These are phyloP conservation scores for Castanea sativa DNA, from an alignment of 306 rosid genomes.

Conservation along the genomic window DNA sequence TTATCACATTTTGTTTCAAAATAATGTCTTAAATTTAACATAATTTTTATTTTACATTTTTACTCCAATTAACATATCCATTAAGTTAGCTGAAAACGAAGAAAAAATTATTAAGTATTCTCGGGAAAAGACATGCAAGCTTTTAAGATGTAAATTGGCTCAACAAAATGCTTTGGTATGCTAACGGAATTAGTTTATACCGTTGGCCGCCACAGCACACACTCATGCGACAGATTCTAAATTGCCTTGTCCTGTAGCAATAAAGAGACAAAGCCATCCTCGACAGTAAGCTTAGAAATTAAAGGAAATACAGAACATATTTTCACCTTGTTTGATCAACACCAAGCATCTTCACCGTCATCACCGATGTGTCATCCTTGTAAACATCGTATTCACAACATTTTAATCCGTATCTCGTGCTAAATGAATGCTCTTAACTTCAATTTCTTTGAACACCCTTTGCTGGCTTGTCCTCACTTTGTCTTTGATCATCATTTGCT, in stretches of 20 bases:
- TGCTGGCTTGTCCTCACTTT: slow-evolving; percentile 17
- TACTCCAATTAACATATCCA: too few species aligned
- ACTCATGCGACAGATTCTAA: neutral
- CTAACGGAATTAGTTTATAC: neutral
- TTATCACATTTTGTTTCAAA: too few species aligned
- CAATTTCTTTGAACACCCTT: slow-evolving; percentile 12
- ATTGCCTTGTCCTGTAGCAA: neutral
- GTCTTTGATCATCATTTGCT: neutral
- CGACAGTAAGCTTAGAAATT: slow-evolving; percentile 16
- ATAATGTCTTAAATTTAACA: too few species aligned
- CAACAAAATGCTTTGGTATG: neutral
- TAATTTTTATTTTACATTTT: too few species aligned
- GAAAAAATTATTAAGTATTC: too few species aligned
- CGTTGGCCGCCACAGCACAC: neutral
- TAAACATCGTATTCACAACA: slow-evolving; percentile 35
- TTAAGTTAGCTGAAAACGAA: too few species aligned
- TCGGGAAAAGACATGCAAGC: too few species aligned
- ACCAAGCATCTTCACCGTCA: slow-evolving; percentile 31
- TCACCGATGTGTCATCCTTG: slow-evolving; percentile 36
- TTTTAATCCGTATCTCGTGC: neutral
- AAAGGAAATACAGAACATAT: slow-evolving; percentile 2
- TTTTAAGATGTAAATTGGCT: neutral
- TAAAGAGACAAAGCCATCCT: neutral
- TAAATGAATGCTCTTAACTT: slow-evolving; percentile 2
- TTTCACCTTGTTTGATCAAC: slow-evolving; percentile 12